Evolutionary conservation across 805 yeast species (phyloP).

Genomic region (Cyberlindnera bimundalis): DNA sequence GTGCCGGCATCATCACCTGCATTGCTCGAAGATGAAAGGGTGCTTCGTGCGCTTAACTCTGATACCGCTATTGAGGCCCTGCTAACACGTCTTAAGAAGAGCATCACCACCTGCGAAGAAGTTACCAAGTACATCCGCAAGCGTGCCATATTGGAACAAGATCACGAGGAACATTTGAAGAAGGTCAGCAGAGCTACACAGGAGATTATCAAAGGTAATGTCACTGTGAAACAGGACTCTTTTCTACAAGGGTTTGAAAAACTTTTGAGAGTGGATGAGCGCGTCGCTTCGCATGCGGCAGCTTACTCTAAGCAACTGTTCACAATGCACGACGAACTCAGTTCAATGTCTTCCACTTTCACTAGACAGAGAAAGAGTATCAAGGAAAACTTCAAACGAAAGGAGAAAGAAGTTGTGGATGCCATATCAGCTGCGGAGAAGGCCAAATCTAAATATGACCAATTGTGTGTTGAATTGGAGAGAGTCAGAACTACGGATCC

Average conservation of each 20-base stretch:
- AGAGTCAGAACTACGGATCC: slow-evolving; percentile 79
- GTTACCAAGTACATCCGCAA: slow-evolving; percentile 74
- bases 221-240: slow-evolving; percentile 54
- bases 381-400: slow-evolving; percentile 78
- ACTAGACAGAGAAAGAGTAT: slow-evolving; percentile 67
- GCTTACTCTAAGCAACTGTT: slow-evolving; percentile 77
- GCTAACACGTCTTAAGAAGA: slow-evolving; percentile 70
- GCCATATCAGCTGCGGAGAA: slow-evolving; percentile 83
- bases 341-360: slow-evolving; percentile 65
- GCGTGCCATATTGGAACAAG: slow-evolving; percentile 75
- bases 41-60: slow-evolving; percentile 52
- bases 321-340: slow-evolving; percentile 82
- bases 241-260: slow-evolving; percentile 64
- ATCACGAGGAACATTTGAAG: slow-evolving; percentile 67
- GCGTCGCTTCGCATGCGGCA: slow-evolving; percentile 63
- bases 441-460: slow-evolving; percentile 74
- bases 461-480: slow-evolving; percentile 83
- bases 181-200: slow-evolving; percentile 62
- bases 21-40: slow-evolving; percentile 47
- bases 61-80: slow-evolving; percentile 76
- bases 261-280: slow-evolving; percentile 75
- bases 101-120: slow-evolving; percentile 81
- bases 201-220: slow-evolving; percentile 41
- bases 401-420: slow-evolving; percentile 82
- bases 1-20: slow-evolving; percentile 31